phyloP scores from a whole-genome alignment of 2,329 filamentous ascomycete genomes.

The Sphaerulina populicola region DNA sequence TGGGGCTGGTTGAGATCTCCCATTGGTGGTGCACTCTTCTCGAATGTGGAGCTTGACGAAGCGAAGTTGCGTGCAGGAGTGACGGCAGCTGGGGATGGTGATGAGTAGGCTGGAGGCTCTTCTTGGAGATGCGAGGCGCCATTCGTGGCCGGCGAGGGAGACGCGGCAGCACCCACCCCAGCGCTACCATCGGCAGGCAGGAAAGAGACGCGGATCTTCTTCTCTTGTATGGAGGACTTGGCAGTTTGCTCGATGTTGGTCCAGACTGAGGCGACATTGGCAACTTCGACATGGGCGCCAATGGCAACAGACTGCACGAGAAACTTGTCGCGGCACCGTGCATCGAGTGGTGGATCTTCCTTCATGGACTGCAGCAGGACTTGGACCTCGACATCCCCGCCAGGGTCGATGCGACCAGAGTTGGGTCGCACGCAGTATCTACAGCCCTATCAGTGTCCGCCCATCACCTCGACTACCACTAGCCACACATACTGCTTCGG shows the following conservation, averaged over 20 bases:
- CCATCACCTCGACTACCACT: neutral
- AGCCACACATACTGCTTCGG: constrained; percentile 76
- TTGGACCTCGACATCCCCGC: constrained; percentile 87
- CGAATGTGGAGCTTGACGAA: constrained; percentile 19
- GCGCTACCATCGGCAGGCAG: constrained; percentile 53
- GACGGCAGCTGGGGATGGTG: constrained; percentile 45
- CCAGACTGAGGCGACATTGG: constrained; percentile 75
- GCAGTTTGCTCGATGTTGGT: constrained; percentile 61
- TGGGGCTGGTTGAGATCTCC: constrained; percentile 26
- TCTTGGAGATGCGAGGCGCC: constrained; percentile 30
- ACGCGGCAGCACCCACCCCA: constrained; percentile 10
- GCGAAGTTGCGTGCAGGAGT: constrained; percentile 37
- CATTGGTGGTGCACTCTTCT: constrained; percentile 32
- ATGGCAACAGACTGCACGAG: constrained; percentile 87
- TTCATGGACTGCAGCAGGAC: constrained; percentile 98
- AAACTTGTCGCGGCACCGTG: constrained; percentile 95
- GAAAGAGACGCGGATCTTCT: constrained; percentile 90
- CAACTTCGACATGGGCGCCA: constrained; percentile 72
- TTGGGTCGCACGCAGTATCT: constrained; percentile 98
- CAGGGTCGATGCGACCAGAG: constrained; percentile 88
- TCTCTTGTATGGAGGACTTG: constrained; percentile 75
- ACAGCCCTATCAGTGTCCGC: constrained; percentile 5
- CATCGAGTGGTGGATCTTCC: constrained; percentile 74
- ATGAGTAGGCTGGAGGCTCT: constrained; percentile 48
- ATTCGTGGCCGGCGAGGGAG: constrained; percentile 20